Evolutionary conservation across 257 asterid species (phyloP), one percentile per base, ranked within the genome.

Genomic region (Lavandula angustifolia): DNA sequence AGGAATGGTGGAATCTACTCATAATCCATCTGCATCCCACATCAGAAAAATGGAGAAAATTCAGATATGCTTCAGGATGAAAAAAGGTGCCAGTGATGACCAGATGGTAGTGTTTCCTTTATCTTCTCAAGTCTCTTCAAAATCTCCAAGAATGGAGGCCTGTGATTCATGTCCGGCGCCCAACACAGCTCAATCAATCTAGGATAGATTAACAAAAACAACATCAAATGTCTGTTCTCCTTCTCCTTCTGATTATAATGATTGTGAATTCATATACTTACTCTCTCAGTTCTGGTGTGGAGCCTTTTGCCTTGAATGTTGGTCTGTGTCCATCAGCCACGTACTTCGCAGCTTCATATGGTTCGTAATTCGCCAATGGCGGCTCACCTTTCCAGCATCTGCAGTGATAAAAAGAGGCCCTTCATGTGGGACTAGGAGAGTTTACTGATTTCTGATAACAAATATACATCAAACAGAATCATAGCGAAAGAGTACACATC

Each of bases 371-470:
- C 18, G 95, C 75, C 72, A 94, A 56, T 47, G 97, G 99, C 60
- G 99, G 85, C n/a, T 94, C 98, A 13, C 99, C 99, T 82, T 82
- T 94, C 97, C 54, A 94, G 86, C 99, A 94, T 94, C 99, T 94
- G 95, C 75, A 80, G 37, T 66, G 73, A 71, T 65, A 6, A 5
- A 6, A 53, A 61, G 43, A 29, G 46, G 51, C 62, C 46, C 66
- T 55, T 70, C 41, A 55, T 22, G 27, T 22, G 1, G 27, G 27
- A 22, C 27, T 22, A 22, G 27, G 27, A 22, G 27, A 22, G 27
- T 22, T 22, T 22, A 22, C 27, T 22, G 27, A 22, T 22, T 22
- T 22, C 27, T 22, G 60, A 41, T 40, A 31, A 22, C 46, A 50
- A 67, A 65, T 33, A 69, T 47, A 16, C 99, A 98, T 94, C 98